Base-by-base conservation (phyloP, 495 filamentous ascomycete species). In the Aspergillus affinis region DNA sequence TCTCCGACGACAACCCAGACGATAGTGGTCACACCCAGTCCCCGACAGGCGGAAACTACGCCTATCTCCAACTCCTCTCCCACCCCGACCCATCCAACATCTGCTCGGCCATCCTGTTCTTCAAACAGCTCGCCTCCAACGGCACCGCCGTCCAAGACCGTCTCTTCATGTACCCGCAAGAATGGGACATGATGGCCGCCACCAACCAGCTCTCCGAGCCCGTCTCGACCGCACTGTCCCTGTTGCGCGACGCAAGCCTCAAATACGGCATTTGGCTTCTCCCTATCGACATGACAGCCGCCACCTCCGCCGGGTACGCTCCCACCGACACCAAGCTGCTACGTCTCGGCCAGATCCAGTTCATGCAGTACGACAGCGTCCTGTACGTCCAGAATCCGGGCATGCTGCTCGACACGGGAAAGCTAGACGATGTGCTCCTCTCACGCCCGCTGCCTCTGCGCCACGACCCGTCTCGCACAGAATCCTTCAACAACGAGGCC, bases 301-400 rank as follows among this genome's bases (percentile, higher is more conserved):
- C 75, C 13, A 70, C 72, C 0, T 61, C 66, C 8, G 66, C 67
- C 2, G 77, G 77, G 8, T 77, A 76, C 58, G 55, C 64, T 6
- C 32, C 65, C 13, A 78, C 77, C 10, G 70, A 80, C 51, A 75
- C 74, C 10, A 78, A 77, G 46, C 65, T 80, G 4, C 67, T 80
- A 15, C 76, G 74, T 1, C 63, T 78, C 13, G 77, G 76, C 23
- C 75, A 78, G 54, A 72, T 78, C 54, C 77, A 80, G 48, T 80
- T 80, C 60, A 77, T 80, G 75, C 74, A 75, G 54, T 80, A 80
- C 60, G 77, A 80, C 50, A 72, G 74, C 46, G 76, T 80, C 0
- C 62, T 80, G 0, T 78, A 77, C 57, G 59, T 80, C 10, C 74
- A 74, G 50, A 71, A 76, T 0, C 77, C 76, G 0, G 77, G 77